Evolutionary conservation across 306 rosid species (phyloP).

Genomic region (Dicorynia guianensis): DNA sequence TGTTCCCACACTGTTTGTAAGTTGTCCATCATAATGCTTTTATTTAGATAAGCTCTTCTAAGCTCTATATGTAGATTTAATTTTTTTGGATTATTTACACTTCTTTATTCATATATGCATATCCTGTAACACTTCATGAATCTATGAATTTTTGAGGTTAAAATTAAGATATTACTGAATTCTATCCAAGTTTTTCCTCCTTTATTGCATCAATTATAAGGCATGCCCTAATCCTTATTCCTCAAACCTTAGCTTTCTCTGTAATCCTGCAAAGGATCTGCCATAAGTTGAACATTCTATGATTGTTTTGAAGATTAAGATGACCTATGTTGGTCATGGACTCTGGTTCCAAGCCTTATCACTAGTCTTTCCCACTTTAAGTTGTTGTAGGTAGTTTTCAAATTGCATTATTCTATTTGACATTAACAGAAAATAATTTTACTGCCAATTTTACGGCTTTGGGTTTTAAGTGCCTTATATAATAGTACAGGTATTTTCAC

Average conservation of each 20-base stretch:
- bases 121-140: background rate
- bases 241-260: background rate
- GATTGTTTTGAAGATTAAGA: background rate
- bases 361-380: background rate
- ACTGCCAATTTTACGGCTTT: background rate
- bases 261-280: background rate
- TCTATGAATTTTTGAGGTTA: background rate
- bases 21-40: constrained; percentile 41
- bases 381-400: background rate
- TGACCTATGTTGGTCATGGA: background rate
- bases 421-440: background rate
- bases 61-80: background rate
- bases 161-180: background rate
- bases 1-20: constrained; percentile 82
- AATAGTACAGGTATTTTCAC: background rate
- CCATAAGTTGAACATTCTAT: background rate
- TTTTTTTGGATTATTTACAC: constrained; percentile 6
- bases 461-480: background rate
- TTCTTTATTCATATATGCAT: background rate
- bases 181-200: background rate
- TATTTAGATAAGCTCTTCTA: constrained; percentile 28
- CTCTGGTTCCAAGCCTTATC: background rate
- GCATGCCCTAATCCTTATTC: background rate
- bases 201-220: constrained; percentile 6
- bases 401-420: background rate